These are phyloP conservation scores for Verticillium tricorpus DNA, from an alignment of 2,329 filamentous ascomycete species.

Conservation along the genomic window DNA sequence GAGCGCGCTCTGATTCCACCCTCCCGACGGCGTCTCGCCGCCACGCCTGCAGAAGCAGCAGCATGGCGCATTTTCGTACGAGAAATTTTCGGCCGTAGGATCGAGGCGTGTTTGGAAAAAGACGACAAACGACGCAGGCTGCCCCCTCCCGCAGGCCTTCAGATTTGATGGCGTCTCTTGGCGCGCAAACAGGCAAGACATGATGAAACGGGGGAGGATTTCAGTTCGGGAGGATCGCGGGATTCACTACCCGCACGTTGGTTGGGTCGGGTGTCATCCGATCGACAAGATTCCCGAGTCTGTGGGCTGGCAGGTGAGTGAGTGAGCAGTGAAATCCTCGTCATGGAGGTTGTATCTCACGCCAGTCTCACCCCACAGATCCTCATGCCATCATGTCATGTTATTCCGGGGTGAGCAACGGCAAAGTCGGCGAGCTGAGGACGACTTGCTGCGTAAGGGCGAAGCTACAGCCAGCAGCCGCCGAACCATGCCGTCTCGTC, in stretches of 20 bases:
- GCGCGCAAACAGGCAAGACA: background rate
- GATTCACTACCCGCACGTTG: background rate
- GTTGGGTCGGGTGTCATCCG: background rate
- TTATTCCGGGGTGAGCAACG: no score
- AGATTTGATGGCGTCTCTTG: background rate
- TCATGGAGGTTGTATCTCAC: background rate
- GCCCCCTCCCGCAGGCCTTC: background rate
- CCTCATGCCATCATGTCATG: no score
- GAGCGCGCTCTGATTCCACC: background rate
- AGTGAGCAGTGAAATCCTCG: no score
- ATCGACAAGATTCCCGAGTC: background rate
- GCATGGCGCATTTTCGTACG: background rate
- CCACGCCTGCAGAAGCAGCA: background rate
- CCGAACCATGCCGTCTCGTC: background rate
- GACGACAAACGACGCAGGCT: background rate
- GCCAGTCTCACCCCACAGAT: no score
- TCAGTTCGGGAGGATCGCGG: background rate
- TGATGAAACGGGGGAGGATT: background rate
- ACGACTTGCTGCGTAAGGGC: background rate
- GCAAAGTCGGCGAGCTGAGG: background rate
- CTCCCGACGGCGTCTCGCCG: background rate
- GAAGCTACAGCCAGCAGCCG: background rate
- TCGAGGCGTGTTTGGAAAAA: background rate
- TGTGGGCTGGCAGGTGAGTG: background rate
- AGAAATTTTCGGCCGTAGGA: background rate